phyloP scores from a whole-genome alignment of 2,329 filamentous ascomycete genomes.

The Epicoccum nigrum region DNA sequence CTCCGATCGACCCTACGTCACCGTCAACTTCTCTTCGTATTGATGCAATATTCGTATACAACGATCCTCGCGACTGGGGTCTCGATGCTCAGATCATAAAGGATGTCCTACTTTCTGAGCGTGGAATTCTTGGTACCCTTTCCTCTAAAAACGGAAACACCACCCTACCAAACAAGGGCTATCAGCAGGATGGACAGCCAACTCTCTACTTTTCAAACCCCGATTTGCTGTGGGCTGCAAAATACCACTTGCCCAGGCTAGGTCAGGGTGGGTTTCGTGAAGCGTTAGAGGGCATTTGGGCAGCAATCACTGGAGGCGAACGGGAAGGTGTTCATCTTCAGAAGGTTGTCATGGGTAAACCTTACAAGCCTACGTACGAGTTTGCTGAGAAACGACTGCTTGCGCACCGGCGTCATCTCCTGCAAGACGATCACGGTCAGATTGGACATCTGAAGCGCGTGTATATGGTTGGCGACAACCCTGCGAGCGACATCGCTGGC shows the following conservation, averaged over 20 bases:
- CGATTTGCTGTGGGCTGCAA: conserved; percentile 87
- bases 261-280: conserved; percentile 91
- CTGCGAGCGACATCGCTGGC: conserved; percentile 87
- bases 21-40: conserved; percentile 69
- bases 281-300: conserved; percentile 81
- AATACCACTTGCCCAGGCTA: conserved; percentile 82
- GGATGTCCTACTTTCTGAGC: conserved; percentile 78
- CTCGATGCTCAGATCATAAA: conserved; percentile 84
- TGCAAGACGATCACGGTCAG: conserved; percentile 40
- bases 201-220: conserved; percentile 86
- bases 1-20: conserved; percentile 54
- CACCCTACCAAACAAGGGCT: conserved; percentile 74
- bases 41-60: conserved; percentile 91
- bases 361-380: conserved; percentile 75
- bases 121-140: conserved; percentile 82
- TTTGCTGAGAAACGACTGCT: conserved; percentile 80
- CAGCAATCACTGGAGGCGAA: conserved; percentile 67
- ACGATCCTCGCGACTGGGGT: conserved; percentile 95
- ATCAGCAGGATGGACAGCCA: conserved; percentile 81
- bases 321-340: conserved; percentile 61
- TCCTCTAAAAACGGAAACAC: conserved; percentile 72
- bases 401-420: conserved; percentile 61
- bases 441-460: conserved; percentile 68
- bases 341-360: conserved; percentile 81
- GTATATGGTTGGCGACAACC: conserved; percentile 84